phyloP scores from a whole-genome alignment of 495 filamentous ascomycete species.

The Thermothielavioides terrestris region DNA sequence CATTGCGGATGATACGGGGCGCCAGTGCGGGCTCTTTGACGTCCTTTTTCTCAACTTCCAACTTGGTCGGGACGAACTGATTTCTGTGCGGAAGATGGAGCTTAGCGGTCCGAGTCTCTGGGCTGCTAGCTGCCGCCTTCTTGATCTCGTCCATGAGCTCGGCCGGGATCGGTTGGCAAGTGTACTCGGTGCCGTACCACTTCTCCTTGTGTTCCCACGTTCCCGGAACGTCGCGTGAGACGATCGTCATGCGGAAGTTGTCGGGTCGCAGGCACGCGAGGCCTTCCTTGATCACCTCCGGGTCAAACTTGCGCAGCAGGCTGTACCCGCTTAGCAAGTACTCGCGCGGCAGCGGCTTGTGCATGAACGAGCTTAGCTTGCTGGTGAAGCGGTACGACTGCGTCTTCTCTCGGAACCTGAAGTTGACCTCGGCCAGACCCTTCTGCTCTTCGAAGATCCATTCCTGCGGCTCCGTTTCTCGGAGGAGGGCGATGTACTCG shows the following conservation, averaged over 20 bases:
- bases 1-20: conserved; percentile 82
- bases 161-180: conserved; percentile 67
- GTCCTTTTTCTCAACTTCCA: conserved; percentile 92
- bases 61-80: conserved; percentile 88
- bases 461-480: conserved; percentile 69
- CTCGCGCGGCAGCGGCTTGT: conserved; percentile 75
- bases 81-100: conserved; percentile 89
- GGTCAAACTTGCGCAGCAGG: conserved; percentile 66
- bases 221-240: conserved; percentile 73
- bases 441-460: conserved; percentile 94
- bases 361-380: conserved; percentile 74
- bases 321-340: conserved; percentile 71
- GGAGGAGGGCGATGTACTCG: conserved; percentile 86
- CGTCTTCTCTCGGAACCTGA: conserved; percentile 88
- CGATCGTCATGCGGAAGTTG: conserved; percentile 77
- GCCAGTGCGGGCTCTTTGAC: conserved; percentile 61
- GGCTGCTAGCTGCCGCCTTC: conserved; percentile 49
- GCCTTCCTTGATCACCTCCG: conserved; percentile 64
- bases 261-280: conserved; percentile 71
- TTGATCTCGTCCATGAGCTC: conserved; percentile 64
- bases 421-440: conserved; percentile 82
- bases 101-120: conserved; percentile 52
- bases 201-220: conserved; percentile 84
- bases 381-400: conserved; percentile 83
- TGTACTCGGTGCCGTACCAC: conserved; percentile 98